A percentile compares a stretch with the other conserved stretches of the same genome.
These are phyloP conservation scores for Ceratocystis ficicola DNA, from an alignment of 2,329 filamentous ascomycete species.

Conservation along the genomic window DNA sequence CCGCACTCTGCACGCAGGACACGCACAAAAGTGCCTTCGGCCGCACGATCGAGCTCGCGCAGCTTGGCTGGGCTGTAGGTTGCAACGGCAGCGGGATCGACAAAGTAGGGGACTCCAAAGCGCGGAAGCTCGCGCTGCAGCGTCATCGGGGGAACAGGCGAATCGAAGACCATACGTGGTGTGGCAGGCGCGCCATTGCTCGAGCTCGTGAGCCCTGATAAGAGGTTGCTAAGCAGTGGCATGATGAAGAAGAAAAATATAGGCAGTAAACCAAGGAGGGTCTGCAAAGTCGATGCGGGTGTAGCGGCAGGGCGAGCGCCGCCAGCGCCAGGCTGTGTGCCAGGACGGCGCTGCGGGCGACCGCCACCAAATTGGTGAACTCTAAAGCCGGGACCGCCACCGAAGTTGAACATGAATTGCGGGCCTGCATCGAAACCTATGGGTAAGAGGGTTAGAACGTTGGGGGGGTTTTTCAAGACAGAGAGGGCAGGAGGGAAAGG, in stretches of 20 bases:
- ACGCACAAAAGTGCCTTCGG: constrained; percentile 61
- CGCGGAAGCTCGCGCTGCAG: constrained; percentile 57
- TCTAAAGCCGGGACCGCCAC: constrained; percentile 72
- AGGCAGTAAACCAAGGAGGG: constrained; percentile 66
- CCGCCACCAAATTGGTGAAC: constrained; percentile 91
- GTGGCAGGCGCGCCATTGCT: constrained; percentile 34
- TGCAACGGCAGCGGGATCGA: constrained; percentile 66
- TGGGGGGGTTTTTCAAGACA: background rate
- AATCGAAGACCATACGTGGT: constrained; percentile 67
- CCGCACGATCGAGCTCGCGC: constrained; percentile 59
- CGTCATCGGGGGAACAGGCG: constrained; percentile 57
- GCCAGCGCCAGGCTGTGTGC: constrained; percentile 40
- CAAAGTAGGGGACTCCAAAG: constrained; percentile 68
- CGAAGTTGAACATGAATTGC: constrained; percentile 90
- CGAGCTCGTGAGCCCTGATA: constrained; percentile 42
- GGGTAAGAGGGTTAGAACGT: background rate
- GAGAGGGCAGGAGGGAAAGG: background rate
- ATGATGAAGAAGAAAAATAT: constrained; percentile 82
- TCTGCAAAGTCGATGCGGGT: constrained; percentile 40
- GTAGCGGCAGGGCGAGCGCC: background rate
- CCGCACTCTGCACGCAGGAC: constrained; percentile 61
- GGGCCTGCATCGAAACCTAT: constrained; percentile 62
- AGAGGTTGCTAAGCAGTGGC: constrained; percentile 69
- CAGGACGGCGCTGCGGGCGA: constrained; percentile 59
- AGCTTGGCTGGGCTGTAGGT: constrained; percentile 59